Percentiles rank a stretch among this genome's conserved stretches.
Conservation (phyloP, 805 yeast species). For the Yamadazyma takamatsuzukensis region DNA sequence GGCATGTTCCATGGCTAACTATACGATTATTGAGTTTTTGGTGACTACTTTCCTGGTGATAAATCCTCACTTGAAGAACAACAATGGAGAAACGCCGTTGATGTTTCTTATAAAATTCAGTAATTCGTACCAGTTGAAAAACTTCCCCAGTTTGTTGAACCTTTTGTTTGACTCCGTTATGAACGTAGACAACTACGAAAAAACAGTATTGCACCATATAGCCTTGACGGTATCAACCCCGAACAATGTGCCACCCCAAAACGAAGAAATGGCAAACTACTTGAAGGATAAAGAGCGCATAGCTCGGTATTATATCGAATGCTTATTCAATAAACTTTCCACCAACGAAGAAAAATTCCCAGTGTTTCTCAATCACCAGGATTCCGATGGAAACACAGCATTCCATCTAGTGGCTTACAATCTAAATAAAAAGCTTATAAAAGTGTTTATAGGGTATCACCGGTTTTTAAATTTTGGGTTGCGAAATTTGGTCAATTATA, state of each 20-base stretch:
- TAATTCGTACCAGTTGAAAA: constrained; percentile 35
- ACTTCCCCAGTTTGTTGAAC: constrained; percentile 34
- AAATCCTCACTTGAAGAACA: constrained; percentile 67
- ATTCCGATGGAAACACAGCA: constrained; percentile 92
- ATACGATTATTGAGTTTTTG: constrained; percentile 60
- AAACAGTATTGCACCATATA: constrained; percentile 41
- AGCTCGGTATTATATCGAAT: constrained; percentile 38
- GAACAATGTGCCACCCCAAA: constrained; percentile 9
- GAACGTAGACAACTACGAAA: constrained; percentile 34
- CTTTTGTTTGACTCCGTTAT: constrained; percentile 33
- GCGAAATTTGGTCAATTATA: constrained; percentile 42
- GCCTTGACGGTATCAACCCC: constrained; percentile 24
- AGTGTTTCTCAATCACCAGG: constrained; percentile 77
- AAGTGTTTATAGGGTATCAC: constrained; percentile 80
- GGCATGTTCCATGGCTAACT: constrained; percentile 88
- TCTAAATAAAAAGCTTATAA: constrained; percentile 72
- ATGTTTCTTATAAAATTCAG: constrained; percentile 41
- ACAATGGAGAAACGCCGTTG: constrained; percentile 83
- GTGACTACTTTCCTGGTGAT: constrained; percentile 66
- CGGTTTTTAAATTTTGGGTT: constrained; percentile 53
- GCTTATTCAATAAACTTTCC: constrained; percentile 28
- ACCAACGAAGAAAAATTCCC: constrained; percentile 24
- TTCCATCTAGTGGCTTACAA: constrained; percentile 81
- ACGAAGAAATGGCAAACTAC: constrained; percentile 13
- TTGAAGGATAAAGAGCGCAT: constrained; percentile 32